A percentile compares a stretch with the other conserved stretches of the same genome.
Conservation (phyloP, 140 eudicot genomes). For the Flaveria floridana region DNA sequence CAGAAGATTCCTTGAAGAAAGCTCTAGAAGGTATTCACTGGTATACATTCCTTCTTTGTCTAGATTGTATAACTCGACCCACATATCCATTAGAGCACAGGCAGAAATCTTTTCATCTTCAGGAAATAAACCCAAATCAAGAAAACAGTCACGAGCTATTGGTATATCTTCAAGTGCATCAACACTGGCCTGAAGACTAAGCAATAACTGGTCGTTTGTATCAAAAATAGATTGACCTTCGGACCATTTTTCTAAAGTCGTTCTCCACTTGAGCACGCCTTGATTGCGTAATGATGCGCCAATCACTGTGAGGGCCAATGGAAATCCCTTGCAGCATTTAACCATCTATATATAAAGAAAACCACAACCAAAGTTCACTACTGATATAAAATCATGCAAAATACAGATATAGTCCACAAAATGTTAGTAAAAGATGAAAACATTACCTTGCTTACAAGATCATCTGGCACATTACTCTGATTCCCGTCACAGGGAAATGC, state of each 20-base stretch:
- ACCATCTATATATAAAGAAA: constrained; percentile 39
- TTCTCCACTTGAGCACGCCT: constrained; percentile 37
- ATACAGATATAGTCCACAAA: neutral
- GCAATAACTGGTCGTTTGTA: constrained; percentile 29
- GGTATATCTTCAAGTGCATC: constrained; percentile 42
- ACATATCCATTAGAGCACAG: constrained; percentile 50
- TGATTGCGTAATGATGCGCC: constrained; percentile 51
- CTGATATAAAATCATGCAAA: neutral
- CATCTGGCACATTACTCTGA: constrained; percentile 27
- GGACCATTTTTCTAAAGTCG: constrained; percentile 42
- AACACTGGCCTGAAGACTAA: constrained; percentile 42
- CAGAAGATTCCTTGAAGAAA: constrained; percentile 39
- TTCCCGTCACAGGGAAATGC: constrained; percentile 39
- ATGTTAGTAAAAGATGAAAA: neutral
- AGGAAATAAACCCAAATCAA: constrained; percentile 59
- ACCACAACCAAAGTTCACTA: constrained; percentile 10
- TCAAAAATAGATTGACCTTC: constrained; percentile 38
- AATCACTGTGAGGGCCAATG: constrained; percentile 50
- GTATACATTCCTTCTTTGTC: constrained; percentile 49
- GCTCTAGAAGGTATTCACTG: constrained; percentile 34
- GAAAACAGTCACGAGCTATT: constrained; percentile 38
- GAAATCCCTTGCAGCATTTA: constrained; percentile 48
- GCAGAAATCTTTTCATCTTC: constrained; percentile 53
- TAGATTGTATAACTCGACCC: constrained; percentile 48
- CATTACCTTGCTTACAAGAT: constrained; percentile 45